A percentile compares a stretch with the other conserved stretches of the same genome.
Evolutionary conservation across 2,329 filamentous ascomycete species (phyloP).

Genomic region (Drechslerella dactyloides): DNA sequence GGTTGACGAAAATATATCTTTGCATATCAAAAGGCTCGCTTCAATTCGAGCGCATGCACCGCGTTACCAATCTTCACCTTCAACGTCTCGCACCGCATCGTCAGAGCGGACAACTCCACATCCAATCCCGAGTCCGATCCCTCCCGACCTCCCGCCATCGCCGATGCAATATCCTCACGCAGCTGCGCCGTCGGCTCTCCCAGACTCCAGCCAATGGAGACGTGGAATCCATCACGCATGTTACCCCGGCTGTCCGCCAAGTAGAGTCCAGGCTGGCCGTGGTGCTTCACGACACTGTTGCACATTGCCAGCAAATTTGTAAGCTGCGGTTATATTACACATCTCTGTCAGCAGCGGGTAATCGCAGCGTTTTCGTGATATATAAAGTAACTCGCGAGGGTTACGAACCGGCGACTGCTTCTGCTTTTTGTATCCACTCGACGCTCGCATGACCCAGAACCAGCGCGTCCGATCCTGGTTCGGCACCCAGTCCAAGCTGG

Average conservation of each 20-base stretch:
- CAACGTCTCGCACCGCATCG: slow-evolving; percentile 66
- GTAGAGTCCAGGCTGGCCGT: slow-evolving; percentile 76
- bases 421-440: slow-evolving; percentile 52
- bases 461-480: slow-evolving; percentile 74
- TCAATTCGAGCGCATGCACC: slow-evolving; percentile 59
- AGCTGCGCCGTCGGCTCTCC: slow-evolving; percentile 62
- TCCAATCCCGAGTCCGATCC: too few relatives aligned
- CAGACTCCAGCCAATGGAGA: slow-evolving; percentile 87
- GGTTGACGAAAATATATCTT: too few relatives aligned
- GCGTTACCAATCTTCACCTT: slow-evolving; percentile 79
- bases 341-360: slow-evolving; percentile 53
- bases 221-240: slow-evolving; percentile 70
- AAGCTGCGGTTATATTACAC: slow-evolving; percentile 63
- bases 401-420: slow-evolving; percentile 57
- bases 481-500: slow-evolving; percentile 67
- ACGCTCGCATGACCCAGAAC: slow-evolving; percentile 78
- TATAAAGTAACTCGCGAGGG: too few relatives aligned
- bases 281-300: slow-evolving; percentile 68
- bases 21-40: slow-evolving; percentile 10
- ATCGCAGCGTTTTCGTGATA: slow-evolving; percentile 30
- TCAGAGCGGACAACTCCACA: slow-evolving; percentile 59
- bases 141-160: slow-evolving; percentile 46
- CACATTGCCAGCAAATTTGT: slow-evolving; percentile 69
- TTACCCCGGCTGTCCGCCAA: slow-evolving; percentile 51
- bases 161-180: slow-evolving; percentile 56